Percentiles rank a stretch among this genome's conserved stretches.
Evolutionary conservation across 495 filamentous ascomycete species (phyloP).

Genomic region (Amniculicola lignicola): DNA sequence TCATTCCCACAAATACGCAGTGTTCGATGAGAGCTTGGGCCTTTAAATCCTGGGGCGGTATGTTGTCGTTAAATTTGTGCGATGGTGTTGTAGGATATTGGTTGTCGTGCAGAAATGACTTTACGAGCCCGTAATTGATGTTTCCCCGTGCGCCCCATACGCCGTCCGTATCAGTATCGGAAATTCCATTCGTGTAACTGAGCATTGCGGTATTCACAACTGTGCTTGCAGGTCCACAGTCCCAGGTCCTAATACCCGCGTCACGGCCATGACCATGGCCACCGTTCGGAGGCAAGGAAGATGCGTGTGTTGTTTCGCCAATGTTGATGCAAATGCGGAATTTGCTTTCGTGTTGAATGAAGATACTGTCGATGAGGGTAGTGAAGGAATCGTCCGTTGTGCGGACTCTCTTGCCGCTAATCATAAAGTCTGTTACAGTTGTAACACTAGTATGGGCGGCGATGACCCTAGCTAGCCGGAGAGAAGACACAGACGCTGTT

Average conservation of each 20-base stretch:
- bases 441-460: constrained; percentile 13
- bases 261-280: not conserved
- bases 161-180: constrained; percentile 1
- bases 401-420: not conserved
- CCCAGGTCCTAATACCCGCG: not conserved
- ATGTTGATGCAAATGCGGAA: constrained; percentile 15
- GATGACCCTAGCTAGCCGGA: constrained; percentile 1
- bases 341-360: constrained; percentile 1
- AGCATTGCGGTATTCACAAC: constrained; percentile 12
- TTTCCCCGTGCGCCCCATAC: constrained; percentile 5
- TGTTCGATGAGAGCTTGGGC: constrained; percentile 19
- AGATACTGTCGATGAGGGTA: not conserved
- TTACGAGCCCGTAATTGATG: constrained; percentile 9
- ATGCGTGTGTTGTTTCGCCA: not conserved
- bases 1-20: constrained; percentile 8
- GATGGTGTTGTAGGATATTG: constrained; percentile 1
- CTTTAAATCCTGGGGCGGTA: constrained; percentile 4
- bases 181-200: not conserved
- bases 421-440: not conserved
- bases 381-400: not conserved
- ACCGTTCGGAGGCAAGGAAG: constrained; percentile 5
- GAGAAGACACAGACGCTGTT: not conserved
- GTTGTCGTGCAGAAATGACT: constrained; percentile 2
- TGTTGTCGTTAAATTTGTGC: not conserved
- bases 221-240: constrained; percentile 3